A percentile compares a stretch with the other conserved stretches of the same genome.
Conservation (phyloP, 1,284 basidiomycete genomes). For the Earliella scabrosa region DNA sequence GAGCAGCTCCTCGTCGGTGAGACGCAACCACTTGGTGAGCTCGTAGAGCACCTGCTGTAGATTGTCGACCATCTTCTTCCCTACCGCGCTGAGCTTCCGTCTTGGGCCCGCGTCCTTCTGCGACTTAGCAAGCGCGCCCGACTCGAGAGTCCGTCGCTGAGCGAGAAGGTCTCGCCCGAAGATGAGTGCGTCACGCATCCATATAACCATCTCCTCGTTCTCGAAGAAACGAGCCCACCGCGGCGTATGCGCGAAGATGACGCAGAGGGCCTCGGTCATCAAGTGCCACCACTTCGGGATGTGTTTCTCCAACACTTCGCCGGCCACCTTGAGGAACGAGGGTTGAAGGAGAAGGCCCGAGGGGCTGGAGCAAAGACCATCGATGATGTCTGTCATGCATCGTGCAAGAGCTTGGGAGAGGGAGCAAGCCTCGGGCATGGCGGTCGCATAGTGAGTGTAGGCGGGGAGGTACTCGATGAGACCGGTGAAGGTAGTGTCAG, state of each 20-base stretch:
- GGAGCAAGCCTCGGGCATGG: conserved; percentile 83
- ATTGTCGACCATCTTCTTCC: conserved; percentile 76
- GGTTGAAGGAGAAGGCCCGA: conserved; percentile 70
- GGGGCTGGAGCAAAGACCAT: conserved; percentile 77
- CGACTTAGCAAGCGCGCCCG: conserved; percentile 51
- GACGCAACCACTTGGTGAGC: conserved; percentile 83
- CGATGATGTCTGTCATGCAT: conserved; percentile 90
- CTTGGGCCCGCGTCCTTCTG: conserved; percentile 28
- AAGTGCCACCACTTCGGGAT: conserved; percentile 81
- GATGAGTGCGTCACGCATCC: conserved; percentile 97
- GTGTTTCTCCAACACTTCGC: conserved; percentile 48
- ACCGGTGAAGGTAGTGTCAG: conserved; percentile 70
- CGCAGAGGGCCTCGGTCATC: conserved; percentile 80
- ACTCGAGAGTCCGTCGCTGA: conserved; percentile 80
- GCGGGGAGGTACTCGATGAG: conserved; percentile 66
- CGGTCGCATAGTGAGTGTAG: conserved; percentile 66
- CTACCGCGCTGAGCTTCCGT: conserved; percentile 51
- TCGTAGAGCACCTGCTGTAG: conserved; percentile 81
- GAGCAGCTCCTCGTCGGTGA: conserved; percentile 88
- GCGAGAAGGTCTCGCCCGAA: conserved; percentile 86
- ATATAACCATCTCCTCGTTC: conserved; percentile 84
- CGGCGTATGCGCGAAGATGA: conserved; percentile 85
- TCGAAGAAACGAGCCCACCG: conserved; percentile 83
- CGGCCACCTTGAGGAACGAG: conserved; percentile 55
- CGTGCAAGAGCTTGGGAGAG: conserved; percentile 87